Evolutionary conservation across 768 basidiomycete species (phyloP), one percentile per base, ranked within the genome.

Genomic region (Macrolepiota dolichaula): DNA sequence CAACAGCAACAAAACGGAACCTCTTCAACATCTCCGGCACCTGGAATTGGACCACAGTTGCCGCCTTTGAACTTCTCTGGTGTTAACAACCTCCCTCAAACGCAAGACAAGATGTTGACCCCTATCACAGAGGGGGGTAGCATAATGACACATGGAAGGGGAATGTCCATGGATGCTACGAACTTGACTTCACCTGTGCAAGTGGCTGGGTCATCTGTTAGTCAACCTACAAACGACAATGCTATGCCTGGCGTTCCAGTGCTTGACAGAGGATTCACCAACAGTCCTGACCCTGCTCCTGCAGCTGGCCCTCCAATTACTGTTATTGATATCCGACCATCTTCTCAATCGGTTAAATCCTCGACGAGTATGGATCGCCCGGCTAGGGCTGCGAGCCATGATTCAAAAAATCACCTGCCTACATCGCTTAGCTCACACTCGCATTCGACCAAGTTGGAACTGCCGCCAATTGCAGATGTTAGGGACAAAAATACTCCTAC

Each of bases 81-180:
- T 58, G 65, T 63, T 51, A 65, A 52, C 44, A 58, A 19, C 44
- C 70, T 67, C 7, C 29, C 29, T 32, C 29, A 32, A 32, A 32
- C 29, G 7, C 29, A 32, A 59, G 76, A 73, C 58, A 64, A 68
- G 24, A 64, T 76, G 5, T 71, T 91, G 60, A 83, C 89, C 2
- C 88, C 89, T 7, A 91, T 92, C 62, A 85, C 85, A 2, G 91
- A 92, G 68, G 68, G 71, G 38, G 76, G 74, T 61, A 73, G 70
- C 54, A 62, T 68, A 50, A 65, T 67, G 59, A 74, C 73, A 12
- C 67, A 70, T 32, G 63, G 62, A 15, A 69, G 70, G 25, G 66
- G 65, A 1, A 62, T 65, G 47, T 70, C 73, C 1, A 53, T 66
- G 7, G 71, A 71, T 47, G 68, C 66, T 25, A 60, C 38, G 59